phyloP scores from a whole-genome alignment of 495 filamentous ascomycete genomes.

The Hypoxylon cercidicola region DNA sequence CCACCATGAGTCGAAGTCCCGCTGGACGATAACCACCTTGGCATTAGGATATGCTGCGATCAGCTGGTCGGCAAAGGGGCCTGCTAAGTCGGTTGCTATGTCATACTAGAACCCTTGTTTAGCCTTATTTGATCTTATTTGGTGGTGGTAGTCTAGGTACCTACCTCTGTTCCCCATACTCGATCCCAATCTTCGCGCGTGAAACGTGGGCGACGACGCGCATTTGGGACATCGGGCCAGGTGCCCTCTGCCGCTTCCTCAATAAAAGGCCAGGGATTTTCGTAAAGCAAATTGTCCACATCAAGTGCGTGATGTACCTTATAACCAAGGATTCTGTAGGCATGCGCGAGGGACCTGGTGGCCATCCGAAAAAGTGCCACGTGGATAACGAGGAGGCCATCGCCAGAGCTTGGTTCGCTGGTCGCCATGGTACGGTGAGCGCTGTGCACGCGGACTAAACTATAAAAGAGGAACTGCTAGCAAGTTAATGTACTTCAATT shows the following conservation, averaged over 20 bases:
- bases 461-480: no score
- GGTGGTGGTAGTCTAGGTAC: background rate
- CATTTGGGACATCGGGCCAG: constrained; percentile 25
- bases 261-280: constrained; percentile 20
- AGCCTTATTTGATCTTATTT: background rate
- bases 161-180: constrained; percentile 48
- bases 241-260: constrained; percentile 39
- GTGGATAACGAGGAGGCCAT: background rate
- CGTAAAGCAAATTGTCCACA: background rate
- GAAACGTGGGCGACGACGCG: constrained; percentile 8
- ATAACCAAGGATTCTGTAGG: constrained; percentile 35
- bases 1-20: constrained; percentile 54
- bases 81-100: background rate
- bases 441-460: no score
- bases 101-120: background rate
- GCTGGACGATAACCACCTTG: constrained; percentile 64
- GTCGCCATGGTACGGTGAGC: background rate
- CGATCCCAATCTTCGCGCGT: constrained; percentile 52
- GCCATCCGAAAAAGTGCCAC: constrained; percentile 29
- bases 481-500: no score
- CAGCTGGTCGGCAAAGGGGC: constrained; percentile 38
- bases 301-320: constrained; percentile 28
- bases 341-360: constrained; percentile 30
- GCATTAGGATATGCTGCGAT: constrained; percentile 64
- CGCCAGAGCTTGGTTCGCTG: background rate